These are phyloP conservation scores for Spirogloea muscicola DNA, from an alignment of 139 green algal species.

Conservation along the genomic window DNA sequence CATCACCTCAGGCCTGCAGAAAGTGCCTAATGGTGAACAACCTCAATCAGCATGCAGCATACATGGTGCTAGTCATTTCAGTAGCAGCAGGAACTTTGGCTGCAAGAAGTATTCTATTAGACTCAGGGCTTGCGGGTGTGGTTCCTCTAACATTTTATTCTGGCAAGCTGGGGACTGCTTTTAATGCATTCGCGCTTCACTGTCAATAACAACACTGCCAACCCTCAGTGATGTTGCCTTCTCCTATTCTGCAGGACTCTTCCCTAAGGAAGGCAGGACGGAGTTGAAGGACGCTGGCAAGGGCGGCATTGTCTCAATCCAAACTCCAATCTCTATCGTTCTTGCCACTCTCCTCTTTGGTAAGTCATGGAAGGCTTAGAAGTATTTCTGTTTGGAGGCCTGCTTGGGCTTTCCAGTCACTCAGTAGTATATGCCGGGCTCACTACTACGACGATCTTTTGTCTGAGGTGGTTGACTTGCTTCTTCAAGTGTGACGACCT, in stretches of 20 bases:
- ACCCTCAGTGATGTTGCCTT: neutral
- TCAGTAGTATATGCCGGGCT: too few relatives aligned
- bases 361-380: too few relatives aligned
- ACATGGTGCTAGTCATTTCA: neutral
- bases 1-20: neutral
- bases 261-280: slow-evolving; percentile 23
- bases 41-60: neutral
- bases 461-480: too few relatives aligned
- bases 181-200: neutral
- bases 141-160: neutral
- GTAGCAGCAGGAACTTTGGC: neutral
- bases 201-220: neutral
- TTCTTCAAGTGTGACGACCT: too few relatives aligned
- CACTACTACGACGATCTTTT: too few relatives aligned
- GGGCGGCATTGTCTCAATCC: slow-evolving; percentile 22
- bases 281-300: slow-evolving; percentile 38
- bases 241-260: slow-evolving; percentile 3
- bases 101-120: neutral
- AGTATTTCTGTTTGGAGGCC: too few relatives aligned
- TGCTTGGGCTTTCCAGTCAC: too few relatives aligned
- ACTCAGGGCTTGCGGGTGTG: neutral
- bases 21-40: neutral
- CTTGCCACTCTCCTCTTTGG: slow-evolving; percentile 27
- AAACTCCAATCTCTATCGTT: slow-evolving; percentile 25
- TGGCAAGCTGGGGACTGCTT: neutral